A percentile compares a stretch with the other conserved stretches of the same genome.
Conservation (phyloP, 148 eudicot species). For the Drosera capensis region DNA sequence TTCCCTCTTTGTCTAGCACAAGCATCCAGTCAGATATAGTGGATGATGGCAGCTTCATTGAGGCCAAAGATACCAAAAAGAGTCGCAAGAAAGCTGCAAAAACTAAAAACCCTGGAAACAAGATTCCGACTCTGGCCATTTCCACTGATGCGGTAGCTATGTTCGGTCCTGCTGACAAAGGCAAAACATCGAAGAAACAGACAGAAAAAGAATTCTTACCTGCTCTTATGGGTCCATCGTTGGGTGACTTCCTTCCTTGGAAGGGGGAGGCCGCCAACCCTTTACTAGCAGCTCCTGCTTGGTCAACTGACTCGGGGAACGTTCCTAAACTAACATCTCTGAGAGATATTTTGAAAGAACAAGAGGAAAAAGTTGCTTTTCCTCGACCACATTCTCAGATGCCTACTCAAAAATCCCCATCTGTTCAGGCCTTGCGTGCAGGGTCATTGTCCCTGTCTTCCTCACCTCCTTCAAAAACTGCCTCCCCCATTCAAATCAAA, state of each 20-base stretch:
- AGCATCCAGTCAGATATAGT: conserved; percentile 18
- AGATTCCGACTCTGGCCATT: conserved; percentile 23
- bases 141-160: conserved; percentile 28
- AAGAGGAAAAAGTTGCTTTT: conserved; percentile 38
- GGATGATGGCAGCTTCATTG: conserved; percentile 57
- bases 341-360: conserved; percentile 74
- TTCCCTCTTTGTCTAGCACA: conserved; percentile 20
- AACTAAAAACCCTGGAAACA: conserved; percentile 46
- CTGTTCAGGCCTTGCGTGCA: conserved; percentile 32
- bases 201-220: conserved; percentile 64
- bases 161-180: conserved; percentile 51
- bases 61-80: conserved; percentile 89
- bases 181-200: conserved; percentile 40
- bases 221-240: conserved; percentile 73
- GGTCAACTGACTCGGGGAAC: conserved; percentile 79
- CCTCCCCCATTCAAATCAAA: conserved; percentile 30
- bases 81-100: conserved; percentile 83
- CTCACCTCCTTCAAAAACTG: conserved; percentile 44
- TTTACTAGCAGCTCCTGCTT: conserved; percentile 62
- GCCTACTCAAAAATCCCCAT: conserved; percentile 34
- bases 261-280: conserved; percentile 62
- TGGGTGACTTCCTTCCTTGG: conserved; percentile 91
- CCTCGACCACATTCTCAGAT: conserved; percentile 19
- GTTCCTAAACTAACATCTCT: conserved; percentile 46
- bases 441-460: conserved; percentile 37